Evolutionary conservation across 228 moss, liverwort and hornwort species (phyloP).

Genomic region (Sphagnum magellanicum): DNA sequence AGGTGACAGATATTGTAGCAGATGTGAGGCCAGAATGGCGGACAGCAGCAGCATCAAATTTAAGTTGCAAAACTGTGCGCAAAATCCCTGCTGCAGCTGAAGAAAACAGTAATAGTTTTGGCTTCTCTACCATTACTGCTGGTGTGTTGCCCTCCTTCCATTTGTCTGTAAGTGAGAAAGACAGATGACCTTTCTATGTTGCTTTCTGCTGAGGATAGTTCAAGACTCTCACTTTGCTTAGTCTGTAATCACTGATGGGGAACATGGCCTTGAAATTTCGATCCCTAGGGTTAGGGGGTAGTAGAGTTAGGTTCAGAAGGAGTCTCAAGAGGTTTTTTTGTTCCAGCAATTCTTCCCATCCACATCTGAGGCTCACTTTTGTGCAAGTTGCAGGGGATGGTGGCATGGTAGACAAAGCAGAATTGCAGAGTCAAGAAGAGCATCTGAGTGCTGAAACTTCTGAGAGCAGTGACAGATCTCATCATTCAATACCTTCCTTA

Average conservation of each 20-base stretch:
- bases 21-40: constrained; percentile 52
- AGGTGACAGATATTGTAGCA: constrained; percentile 43
- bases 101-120: constrained; percentile 24
- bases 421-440: neutral
- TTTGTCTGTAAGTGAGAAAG: neutral
- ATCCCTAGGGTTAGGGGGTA: too few relatives aligned
- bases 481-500: constrained; percentile 8
- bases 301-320: too few relatives aligned
- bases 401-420: neutral
- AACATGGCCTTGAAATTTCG: too few relatives aligned
- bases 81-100: constrained; percentile 12
- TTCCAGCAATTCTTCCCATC: neutral
- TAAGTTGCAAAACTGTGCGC: constrained; percentile 22
- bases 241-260: too few relatives aligned
- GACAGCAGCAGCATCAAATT: constrained; percentile 40
- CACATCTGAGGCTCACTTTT: neutral
- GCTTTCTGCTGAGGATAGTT: neutral
- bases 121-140: constrained; percentile 16
- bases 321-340: too few relatives aligned
- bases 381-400: neutral
- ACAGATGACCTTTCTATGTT: neutral
- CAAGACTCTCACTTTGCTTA: too few relatives aligned
- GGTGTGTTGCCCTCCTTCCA: constrained; percentile 9
- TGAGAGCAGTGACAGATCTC: neutral
- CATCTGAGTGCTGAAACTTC: neutral